A percentile compares a stretch with the other conserved stretches of the same genome.
Evolutionary conservation across 192 early-diverging fungal species (phyloP).

Genomic region (Podila verticillata): DNA sequence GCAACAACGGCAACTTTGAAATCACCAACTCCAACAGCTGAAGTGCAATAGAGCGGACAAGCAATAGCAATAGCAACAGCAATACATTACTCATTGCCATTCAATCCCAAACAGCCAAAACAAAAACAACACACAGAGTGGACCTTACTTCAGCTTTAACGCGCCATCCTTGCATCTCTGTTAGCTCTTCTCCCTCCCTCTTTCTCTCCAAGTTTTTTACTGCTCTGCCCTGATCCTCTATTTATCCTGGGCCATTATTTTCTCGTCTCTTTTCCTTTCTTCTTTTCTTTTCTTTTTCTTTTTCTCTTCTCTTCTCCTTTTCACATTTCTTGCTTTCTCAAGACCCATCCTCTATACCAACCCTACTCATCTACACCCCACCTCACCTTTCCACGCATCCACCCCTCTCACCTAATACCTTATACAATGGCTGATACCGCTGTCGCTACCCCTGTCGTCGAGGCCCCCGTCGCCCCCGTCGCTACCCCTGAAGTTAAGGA

Average conservation of each 20-base stretch:
- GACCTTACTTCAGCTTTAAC: not conserved
- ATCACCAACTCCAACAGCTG: not conserved
- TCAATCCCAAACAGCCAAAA: not conserved
- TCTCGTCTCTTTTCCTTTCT: not conserved
- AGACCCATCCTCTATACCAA: no score
- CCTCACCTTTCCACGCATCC: not conserved
- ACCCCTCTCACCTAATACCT: not conserved
- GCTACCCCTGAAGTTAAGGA: not conserved
- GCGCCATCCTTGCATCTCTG: not conserved
- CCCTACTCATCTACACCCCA: not conserved
- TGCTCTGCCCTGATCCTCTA: slow-evolving; percentile 1
- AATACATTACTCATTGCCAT: not conserved
- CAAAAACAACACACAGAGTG: slow-evolving; percentile 7
- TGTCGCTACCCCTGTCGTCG: not conserved
- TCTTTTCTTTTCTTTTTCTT: slow-evolving; percentile 3
- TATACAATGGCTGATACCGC: slow-evolving; percentile 1
- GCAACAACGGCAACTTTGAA: no score
- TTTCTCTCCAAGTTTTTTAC: slow-evolving; percentile 2
- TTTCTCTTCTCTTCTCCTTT: not conserved
- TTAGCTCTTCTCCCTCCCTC: not conserved
- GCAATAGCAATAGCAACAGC: not conserved
- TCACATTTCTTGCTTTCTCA: not conserved
- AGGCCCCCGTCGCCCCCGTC: not conserved
- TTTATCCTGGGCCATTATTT: not conserved
- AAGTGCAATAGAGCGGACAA: no score